Base-by-base conservation (phyloP, 352 stramenopile species). In the Phytophthora hybrid region DNA sequence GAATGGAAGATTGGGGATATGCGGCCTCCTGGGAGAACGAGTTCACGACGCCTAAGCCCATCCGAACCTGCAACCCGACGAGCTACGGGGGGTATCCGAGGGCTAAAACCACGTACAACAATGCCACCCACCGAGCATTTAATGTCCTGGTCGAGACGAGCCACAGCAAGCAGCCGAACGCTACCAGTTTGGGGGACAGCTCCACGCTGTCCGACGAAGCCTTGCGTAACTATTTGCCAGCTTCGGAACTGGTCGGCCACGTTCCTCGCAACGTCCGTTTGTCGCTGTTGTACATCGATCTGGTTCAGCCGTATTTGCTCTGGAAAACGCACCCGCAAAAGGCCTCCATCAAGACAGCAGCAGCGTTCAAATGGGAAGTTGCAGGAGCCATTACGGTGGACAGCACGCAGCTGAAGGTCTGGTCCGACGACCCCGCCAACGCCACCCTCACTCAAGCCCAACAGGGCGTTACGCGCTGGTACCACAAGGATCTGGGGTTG, bases 1-100 rank as follows among this genome's bases (percentile, higher is more conserved):
- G 96, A 90, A 98, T 99, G 93, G 97, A 99, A 78, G 97, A 99
- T 81, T 99, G 94, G 93, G 92, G 80, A 0, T 99, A 98, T 76
- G 93, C 93, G 7, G 83, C 77, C 1, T 94, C 85, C 5, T 97
- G 90, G 90, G 85, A 95, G 56, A 90, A 92, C 34, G 31, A 61
- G 26, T 87, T 76, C 67, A 81, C 74, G 11, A 78, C 72, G 16
- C 67, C 76, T 1, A 74, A 81, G 61, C 84, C 86, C 13, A 84
- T 89, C 23, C 71, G 79, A 16, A 68, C 84, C 11, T 98, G 95
- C 82, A 87, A 87, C n/a, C 94, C 95, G 7, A 87, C 57, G 11
- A 93, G 82, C 14, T 98, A 91, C 77, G 90, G 88, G 5, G 93
- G 94, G 23, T 99, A 99, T 77, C 59, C 70, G 1, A 32, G 63